Evolutionary conservation across 108 stramenopile species (phyloP), one percentile per base, ranked within the genome.

Genomic region (Fistulifera pelliculosa): DNA sequence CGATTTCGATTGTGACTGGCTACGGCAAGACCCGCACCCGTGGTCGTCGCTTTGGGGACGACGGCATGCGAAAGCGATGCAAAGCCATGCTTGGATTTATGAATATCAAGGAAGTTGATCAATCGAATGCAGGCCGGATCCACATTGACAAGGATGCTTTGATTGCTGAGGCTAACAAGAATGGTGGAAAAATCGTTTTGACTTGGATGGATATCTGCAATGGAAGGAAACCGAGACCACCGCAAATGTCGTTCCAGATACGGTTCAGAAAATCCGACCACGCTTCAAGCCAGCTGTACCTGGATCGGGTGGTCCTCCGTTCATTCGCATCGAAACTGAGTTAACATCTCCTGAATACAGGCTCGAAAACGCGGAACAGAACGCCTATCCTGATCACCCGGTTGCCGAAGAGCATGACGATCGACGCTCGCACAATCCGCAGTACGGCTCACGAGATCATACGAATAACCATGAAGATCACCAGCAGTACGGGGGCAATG

Each of bases 1-100:
- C 83, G 24, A 91, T 91, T 53, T 79, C 79, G 21, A 91, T 91
- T 68, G 89, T 91, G 25, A 91, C 89, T 14, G 89, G 89, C n/a
- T 91, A 91, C 56, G 89, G 89, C 47, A 85, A 84, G 51, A 87
- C 85, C 18, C 73, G 89, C 13, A 68, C 76, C 10, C 68, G 89
- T 48, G 89, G 83, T 11, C 75, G 76, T 14, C 82, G 88, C 11
- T 65, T 70, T 48, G 80, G 83, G 28, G 83, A 83, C 21, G 89
- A 91, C 56, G 77, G 85, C 12, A 91, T 91, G 85, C 61, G 82
- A 53, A 82, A 87, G 47, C 80, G 89, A 1, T 79, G 87, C 10
- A 75, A 68, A 45, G 83, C 85, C 14, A 85, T 86, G 81, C 72
- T 91, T 8, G 64, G 75, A n/a, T 91, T 75, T 56, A 91, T 91